Base-by-base conservation (phyloP, 305 asterid genomes). In the Fraxinus angustifolia region DNA sequence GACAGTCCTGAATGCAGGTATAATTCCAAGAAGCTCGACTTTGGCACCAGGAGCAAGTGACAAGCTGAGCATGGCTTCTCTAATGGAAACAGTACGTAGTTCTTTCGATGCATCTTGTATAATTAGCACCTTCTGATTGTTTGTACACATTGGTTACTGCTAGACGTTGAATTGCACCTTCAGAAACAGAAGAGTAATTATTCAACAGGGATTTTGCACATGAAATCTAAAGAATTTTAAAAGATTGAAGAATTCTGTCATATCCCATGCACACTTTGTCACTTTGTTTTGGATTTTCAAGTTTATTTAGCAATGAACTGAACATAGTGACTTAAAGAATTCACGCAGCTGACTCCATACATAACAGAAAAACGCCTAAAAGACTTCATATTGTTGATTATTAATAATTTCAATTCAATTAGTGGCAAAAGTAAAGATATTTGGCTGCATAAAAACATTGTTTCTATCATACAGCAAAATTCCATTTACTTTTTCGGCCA, bases 21-120 rank as follows among this genome's bases (percentile, higher is more conserved):
- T 65, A 6, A 89, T 81, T 11, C 88, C 89, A 38, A 90, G 92
- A 80, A 89, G 80, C 80, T 68, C 84, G 75, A 90, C 79, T 38
- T 17, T 81, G 77, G 83, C 88, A 3, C 90, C 91, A 33, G 48
- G 11, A n/a, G 33, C 71, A 1, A 88, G 86, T 11, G 86, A 78
- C 65, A 88, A 80, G 6, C 78, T 65, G 6, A 7, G 62, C 34
- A 84, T 77, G 23, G 86, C 83, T 28, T 80, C 71, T 56, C 83
- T 85, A 45, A 81, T 56, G 17, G 83, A 79, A 36, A 26, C 50
- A 2, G 77, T 60, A 33, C 88, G n/a, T 17, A 85, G 84, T n/a
- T 62, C 84, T 75, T 70, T 80, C 6, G 92, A 87, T 23, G 89
- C 92, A 33, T 88, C 92, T 74, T 89, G 91, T 75, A 90, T 76